Base-by-base conservation (phyloP, 2,329 filamentous ascomycete genomes). In the Venturia carpophila region DNA sequence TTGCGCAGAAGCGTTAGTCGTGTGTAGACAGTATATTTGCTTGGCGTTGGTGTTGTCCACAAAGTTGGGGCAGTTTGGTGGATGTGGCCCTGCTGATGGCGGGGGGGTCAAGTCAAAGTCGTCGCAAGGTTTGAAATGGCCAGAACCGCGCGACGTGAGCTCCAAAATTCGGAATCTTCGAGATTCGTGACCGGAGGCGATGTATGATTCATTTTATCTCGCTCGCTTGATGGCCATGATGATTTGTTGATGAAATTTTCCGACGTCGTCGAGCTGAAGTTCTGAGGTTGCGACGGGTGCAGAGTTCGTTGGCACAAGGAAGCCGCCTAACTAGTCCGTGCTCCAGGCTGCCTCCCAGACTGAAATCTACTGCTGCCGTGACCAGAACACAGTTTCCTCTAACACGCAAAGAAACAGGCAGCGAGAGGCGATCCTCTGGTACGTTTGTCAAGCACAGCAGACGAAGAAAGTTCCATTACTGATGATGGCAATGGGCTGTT, bases 141-240 rank as follows among this genome's bases (percentile, higher is more conserved):
- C 41, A 47, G 42, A 34, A 39, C 34, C 52, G 37, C 41, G 15
- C 61, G 45, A 63, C 43, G 43, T 17, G 61, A 39, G 24, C 19
- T 24, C 61, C 21, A 63, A 52, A 63, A 63, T 39, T 30, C 34
- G 30, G 7, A 17, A 49, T 30, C 2, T 47, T 63, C 45, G 43
- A 52, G 43, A 39, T 13, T 39, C 13, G 34, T 17, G 30, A 30
- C 24, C 24, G 34, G 21, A 49, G 11, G 11, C 1, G 61, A 63
- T 39, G 11, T 13, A 63, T 15, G n/a, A 52, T 39, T 10, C 61
- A 63, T 63, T 24, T 39, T 63, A 47, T 52, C 13, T 11, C n/a
- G 34, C 43, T 13, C 9, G 17, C n/a, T 47, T 49, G 43, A 63
- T 52, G 61, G 61, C 45, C 61, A 63, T 63, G 61, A 63, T 63